Evolutionary conservation across 148 eudicot species (phyloP).

Genomic region (Silene latifolia): DNA sequence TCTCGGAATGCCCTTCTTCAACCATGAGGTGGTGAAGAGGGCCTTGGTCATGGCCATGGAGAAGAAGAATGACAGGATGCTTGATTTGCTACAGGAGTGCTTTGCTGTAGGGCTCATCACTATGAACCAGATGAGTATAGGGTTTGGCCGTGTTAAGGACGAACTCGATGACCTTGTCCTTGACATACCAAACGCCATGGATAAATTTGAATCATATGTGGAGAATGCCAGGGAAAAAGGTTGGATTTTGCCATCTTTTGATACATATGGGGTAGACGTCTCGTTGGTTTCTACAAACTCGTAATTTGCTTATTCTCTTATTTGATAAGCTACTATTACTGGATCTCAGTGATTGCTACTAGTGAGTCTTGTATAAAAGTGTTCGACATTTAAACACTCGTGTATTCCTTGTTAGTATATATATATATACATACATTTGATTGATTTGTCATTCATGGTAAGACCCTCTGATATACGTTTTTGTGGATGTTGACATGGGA

Average conservation of each 20-base stretch:
- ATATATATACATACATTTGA: no score
- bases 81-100: conserved; percentile 69
- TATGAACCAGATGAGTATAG: conserved; percentile 85
- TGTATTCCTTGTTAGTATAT: no score
- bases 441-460: no score
- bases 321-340: no score
- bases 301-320: no score
- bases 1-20: conserved; percentile 91
- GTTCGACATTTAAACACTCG: no score
- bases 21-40: conserved; percentile 94
- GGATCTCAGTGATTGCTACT: no score
- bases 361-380: no score
- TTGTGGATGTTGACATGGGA: no score
- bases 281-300: not conserved
- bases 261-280: conserved; percentile 17
- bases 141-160: conserved; percentile 69
- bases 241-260: conserved; percentile 59
- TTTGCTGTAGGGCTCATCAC: conserved; percentile 83
- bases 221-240: conserved; percentile 54
- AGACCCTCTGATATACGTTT: no score
- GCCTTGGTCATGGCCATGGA: conserved; percentile 96
- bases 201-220: conserved; percentile 50
- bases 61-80: conserved; percentile 85
- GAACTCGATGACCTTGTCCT: conserved; percentile 89
- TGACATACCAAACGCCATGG: conserved; percentile 79